Evolutionary conservation across 352 stramenopile genomes (phyloP).

Genomic region (Globisporangium nagaii): DNA sequence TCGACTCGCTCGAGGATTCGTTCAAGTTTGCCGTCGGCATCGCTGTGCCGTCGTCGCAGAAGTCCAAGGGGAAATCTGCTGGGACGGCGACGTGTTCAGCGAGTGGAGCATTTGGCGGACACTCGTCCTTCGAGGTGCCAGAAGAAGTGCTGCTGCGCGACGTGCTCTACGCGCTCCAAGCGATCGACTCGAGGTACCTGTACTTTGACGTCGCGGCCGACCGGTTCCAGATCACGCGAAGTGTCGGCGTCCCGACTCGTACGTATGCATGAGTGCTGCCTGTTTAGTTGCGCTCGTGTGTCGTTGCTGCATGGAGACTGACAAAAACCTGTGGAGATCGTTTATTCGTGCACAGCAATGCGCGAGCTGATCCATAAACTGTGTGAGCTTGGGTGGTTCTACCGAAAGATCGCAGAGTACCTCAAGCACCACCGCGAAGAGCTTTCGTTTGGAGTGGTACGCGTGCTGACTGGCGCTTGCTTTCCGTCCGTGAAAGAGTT

Average conservation of each 20-base stretch:
- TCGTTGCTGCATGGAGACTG: too few relatives aligned
- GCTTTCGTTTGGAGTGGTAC: conserved; percentile 68
- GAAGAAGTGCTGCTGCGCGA: conserved; percentile 89
- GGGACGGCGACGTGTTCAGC: background rate
- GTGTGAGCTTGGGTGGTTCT: conserved; percentile 89
- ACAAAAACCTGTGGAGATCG: too few relatives aligned
- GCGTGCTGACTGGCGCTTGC: too few relatives aligned
- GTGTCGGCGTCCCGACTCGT: conserved; percentile 76
- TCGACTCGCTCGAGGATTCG: conserved; percentile 70
- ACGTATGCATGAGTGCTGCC: conserved; percentile 14
- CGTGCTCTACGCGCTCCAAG: conserved; percentile 90
- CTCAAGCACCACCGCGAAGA: conserved; percentile 73
- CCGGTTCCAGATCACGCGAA: conserved; percentile 75
- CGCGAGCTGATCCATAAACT: conserved; percentile 77
- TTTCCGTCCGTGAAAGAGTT: too few relatives aligned
- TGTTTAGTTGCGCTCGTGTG: background rate
- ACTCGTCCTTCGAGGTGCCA: conserved; percentile 58
- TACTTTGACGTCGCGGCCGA: conserved; percentile 77
- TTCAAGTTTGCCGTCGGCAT: conserved; percentile 78
- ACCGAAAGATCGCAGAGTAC: conserved; percentile 77
- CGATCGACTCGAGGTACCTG: conserved; percentile 89
- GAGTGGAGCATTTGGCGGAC: conserved; percentile 8
- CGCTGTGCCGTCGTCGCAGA: conserved; percentile 20
- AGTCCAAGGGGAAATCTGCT: conserved; percentile 19
- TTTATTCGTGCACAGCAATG: conserved; percentile 43